Evolutionary conservation across 169 alveolate species (phyloP).

Genomic region (Theileria equi): DNA sequence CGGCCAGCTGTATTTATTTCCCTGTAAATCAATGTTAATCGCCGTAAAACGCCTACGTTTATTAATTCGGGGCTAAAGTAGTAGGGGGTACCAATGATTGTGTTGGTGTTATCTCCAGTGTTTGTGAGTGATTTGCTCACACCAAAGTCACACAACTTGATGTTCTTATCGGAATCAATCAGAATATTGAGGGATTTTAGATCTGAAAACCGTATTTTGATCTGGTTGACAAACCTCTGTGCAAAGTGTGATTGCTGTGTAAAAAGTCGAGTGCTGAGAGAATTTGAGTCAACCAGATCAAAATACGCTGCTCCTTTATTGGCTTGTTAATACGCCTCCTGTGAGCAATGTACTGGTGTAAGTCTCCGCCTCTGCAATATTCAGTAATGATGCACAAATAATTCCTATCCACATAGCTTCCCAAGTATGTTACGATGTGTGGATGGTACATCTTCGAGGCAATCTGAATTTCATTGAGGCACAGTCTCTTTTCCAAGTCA

Average conservation of each 20-base stretch:
- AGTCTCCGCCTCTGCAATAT: conserved; percentile 86
- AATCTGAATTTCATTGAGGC: conserved; percentile 76
- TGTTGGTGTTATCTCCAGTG: conserved; percentile 92
- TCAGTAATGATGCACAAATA: conserved; percentile 85
- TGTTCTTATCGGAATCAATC: conserved; percentile 80
- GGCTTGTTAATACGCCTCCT: conserved; percentile 68
- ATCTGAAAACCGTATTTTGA: conserved; percentile 24
- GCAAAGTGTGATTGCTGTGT: conserved; percentile 83
- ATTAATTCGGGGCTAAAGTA: conserved; percentile 99
- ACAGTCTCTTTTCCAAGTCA: conserved; percentile 65
- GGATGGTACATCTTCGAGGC: conserved; percentile 75
- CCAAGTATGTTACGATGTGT: conserved; percentile 83
- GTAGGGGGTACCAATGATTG: conserved; percentile 99
- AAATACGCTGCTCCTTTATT: conserved; percentile 74
- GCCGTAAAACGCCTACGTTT: conserved; percentile 23
- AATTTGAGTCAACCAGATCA: conserved; percentile 80
- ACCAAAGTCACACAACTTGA: conserved; percentile 91
- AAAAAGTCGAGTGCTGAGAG: conserved; percentile 79
- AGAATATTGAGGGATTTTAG: conserved; percentile 88
- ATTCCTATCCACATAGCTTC: conserved; percentile 83
- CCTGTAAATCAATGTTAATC: conserved; percentile 68
- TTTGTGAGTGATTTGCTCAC: conserved; percentile 89
- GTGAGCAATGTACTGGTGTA: conserved; percentile 69
- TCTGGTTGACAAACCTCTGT: conserved; percentile 76
- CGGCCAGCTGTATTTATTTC: conserved; percentile 95